phyloP scores from a whole-genome alignment of 169 alveolate species.

The Babesia caballi region DNA sequence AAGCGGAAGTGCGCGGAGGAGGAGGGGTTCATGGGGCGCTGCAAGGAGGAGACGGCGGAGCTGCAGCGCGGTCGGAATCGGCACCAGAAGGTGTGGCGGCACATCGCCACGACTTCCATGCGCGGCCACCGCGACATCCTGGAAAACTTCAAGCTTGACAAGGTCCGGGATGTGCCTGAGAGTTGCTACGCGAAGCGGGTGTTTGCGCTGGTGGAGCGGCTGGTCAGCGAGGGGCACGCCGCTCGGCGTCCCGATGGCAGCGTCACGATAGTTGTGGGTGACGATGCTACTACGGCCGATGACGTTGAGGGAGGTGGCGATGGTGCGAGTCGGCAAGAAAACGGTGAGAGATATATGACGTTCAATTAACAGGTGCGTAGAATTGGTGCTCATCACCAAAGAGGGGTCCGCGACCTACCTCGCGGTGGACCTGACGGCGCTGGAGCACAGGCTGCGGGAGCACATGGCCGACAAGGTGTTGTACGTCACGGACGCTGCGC shows the following conservation, averaged over 20 bases:
- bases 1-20: constrained; percentile 3
- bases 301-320: not conserved
- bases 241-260: constrained; percentile 6
- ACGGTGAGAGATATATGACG: not conserved
- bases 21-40: constrained; percentile 8
- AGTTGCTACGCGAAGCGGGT: constrained; percentile 44
- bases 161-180: constrained; percentile 47
- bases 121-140: constrained; percentile 19
- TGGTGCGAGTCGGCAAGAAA: too few species aligned
- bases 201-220: constrained; percentile 13
- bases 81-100: constrained; percentile 32
- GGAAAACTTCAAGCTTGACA: constrained; percentile 18
- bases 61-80: constrained; percentile 28
- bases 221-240: constrained; percentile 29
- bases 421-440: constrained; percentile 72
- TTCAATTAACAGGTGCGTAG: not conserved
- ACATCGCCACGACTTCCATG: constrained; percentile 2
- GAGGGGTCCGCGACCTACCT: constrained; percentile 72
- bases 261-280: not conserved
- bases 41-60: constrained; percentile 33
- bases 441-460: constrained; percentile 57
- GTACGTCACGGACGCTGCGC: constrained; percentile 70
- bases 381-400: constrained; percentile 43
- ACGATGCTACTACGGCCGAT: not conserved
- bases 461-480: constrained; percentile 68